phyloP scores from a whole-genome alignment of 805 yeast genomes.

The Candida ipomoeae region DNA sequence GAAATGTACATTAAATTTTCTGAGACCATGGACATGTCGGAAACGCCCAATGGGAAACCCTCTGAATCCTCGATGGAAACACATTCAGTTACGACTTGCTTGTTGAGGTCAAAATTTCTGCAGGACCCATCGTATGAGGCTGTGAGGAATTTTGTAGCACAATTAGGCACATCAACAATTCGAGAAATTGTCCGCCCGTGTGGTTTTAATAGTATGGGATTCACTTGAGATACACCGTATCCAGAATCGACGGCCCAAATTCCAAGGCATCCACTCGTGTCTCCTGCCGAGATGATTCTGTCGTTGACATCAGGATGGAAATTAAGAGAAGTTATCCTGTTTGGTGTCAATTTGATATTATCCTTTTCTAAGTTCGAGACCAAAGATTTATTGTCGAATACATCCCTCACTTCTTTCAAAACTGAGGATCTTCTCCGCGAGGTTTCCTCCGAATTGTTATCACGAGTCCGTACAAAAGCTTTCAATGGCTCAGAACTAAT shows the following conservation, averaged over 20 bases:
- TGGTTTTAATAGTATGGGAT: slow-evolving; percentile 61
- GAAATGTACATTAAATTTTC: slow-evolving; percentile 62
- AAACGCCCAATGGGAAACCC: slow-evolving; percentile 53
- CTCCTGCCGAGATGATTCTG: slow-evolving; percentile 77
- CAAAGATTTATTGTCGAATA: slow-evolving; percentile 47
- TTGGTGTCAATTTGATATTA: slow-evolving; percentile 64
- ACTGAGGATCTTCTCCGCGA: neutral
- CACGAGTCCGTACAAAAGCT: neutral
- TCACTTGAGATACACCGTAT: slow-evolving; percentile 38
- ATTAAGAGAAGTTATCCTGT: slow-evolving; percentile 66
- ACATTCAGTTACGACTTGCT: slow-evolving; percentile 53
- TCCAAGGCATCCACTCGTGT: slow-evolving; percentile 81
- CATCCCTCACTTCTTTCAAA: slow-evolving; percentile 47
- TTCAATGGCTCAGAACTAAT: neutral
- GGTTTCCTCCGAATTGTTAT: neutral
- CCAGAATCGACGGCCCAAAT: slow-evolving; percentile 73
- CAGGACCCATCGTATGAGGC: slow-evolving; percentile 88
- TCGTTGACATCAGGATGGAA: slow-evolving; percentile 72
- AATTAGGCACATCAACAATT: slow-evolving; percentile 48
- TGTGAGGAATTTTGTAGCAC: slow-evolving; percentile 56
- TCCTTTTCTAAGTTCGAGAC: slow-evolving; percentile 61
- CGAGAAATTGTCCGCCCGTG: slow-evolving; percentile 74
- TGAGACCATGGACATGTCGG: slow-evolving; percentile 61
- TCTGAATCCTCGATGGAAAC: slow-evolving; percentile 47
- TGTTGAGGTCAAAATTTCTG: slow-evolving; percentile 63